Evolutionary conservation across 1,284 basidiomycete genomes (phyloP).

Genomic region (Cryptococcus sp.): DNA sequence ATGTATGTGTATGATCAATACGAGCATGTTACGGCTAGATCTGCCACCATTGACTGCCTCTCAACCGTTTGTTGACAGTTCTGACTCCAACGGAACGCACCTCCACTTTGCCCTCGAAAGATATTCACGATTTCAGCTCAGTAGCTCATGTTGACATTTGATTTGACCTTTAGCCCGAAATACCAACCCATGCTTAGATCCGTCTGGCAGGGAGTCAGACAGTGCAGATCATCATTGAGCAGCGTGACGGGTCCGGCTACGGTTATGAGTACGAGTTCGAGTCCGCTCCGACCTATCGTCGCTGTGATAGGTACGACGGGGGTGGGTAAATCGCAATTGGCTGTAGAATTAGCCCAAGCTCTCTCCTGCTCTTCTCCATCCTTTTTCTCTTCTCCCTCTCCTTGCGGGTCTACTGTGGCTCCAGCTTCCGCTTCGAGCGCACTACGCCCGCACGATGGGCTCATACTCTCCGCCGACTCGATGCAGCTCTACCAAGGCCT

Average conservation of each 20-base stretch:
- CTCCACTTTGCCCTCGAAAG: conserved; percentile 1
- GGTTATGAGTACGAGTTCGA: not conserved
- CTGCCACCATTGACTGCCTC: not conserved
- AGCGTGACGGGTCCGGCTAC: not conserved
- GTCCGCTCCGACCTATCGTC: conserved; percentile 51
- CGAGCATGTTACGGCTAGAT: not conserved
- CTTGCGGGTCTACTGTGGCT: not conserved
- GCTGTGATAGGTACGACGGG: conserved; percentile 93
- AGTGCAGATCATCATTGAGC: not conserved
- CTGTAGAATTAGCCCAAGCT: conserved; percentile 77
- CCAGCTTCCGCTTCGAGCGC: not conserved
- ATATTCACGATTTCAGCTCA: not conserved
- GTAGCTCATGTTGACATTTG: not conserved
- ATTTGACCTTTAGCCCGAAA: not conserved
- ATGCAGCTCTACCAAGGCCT: conserved; percentile 98
- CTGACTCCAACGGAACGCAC: not conserved
- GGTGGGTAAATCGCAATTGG: conserved; percentile 93
- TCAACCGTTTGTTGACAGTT: too few species aligned
- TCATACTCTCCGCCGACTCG: conserved; percentile 89
- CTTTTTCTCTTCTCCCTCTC: conserved; percentile 9
- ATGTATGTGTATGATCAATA: not conserved
- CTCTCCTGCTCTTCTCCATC: conserved; percentile 39
- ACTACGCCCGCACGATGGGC: not conserved
- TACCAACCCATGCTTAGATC: not conserved
- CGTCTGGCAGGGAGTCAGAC: not conserved